A percentile compares a stretch with the other conserved stretches of the same genome.
Conservation (phyloP, 345 rosid species). For the Tarenaya hassleriana region DNA sequence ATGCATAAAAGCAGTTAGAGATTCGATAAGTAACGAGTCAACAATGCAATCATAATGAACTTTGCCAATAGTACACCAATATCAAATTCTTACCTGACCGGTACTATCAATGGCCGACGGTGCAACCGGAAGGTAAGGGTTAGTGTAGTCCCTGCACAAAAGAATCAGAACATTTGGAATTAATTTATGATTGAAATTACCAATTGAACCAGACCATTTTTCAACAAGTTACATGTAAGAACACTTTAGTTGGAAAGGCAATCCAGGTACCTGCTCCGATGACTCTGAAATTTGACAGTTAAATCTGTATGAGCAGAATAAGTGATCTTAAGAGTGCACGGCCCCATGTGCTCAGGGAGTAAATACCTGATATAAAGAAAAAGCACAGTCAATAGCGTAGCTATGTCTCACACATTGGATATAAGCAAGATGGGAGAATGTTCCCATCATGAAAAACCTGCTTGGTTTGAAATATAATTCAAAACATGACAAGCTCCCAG, state of each 20-base stretch:
- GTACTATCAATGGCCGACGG: slow-evolving; percentile 92
- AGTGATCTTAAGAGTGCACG: slow-evolving; percentile 84
- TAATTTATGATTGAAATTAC: background rate
- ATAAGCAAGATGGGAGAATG: background rate
- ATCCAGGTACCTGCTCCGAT: slow-evolving; percentile 76
- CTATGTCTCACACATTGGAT: slow-evolving; percentile 3
- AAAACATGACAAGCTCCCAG: too few relatives aligned
- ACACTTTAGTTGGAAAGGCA: too few relatives aligned
- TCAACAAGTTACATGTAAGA: slow-evolving; percentile 3
- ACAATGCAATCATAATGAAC: background rate
- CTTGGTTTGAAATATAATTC: background rate
- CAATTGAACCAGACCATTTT: slow-evolving; percentile 8
- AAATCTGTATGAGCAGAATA: slow-evolving; percentile 98
- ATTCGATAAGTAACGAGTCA: slow-evolving; percentile 1
- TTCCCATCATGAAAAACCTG: background rate
- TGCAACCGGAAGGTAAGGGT: slow-evolving; percentile 93
- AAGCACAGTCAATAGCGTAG: slow-evolving; percentile 3
- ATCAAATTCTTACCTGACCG: slow-evolving; percentile 44
- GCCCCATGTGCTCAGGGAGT: slow-evolving; percentile 65
- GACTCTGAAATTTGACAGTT: slow-evolving; percentile 97
- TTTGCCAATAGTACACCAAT: background rate
- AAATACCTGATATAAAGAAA: slow-evolving; percentile 57
- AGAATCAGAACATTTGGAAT: background rate
- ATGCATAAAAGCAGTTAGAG: slow-evolving; percentile 2
- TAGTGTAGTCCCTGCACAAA: slow-evolving; percentile 82